phyloP scores from a whole-genome alignment of 306 rosid species.

The Ziziphus jujuba region DNA sequence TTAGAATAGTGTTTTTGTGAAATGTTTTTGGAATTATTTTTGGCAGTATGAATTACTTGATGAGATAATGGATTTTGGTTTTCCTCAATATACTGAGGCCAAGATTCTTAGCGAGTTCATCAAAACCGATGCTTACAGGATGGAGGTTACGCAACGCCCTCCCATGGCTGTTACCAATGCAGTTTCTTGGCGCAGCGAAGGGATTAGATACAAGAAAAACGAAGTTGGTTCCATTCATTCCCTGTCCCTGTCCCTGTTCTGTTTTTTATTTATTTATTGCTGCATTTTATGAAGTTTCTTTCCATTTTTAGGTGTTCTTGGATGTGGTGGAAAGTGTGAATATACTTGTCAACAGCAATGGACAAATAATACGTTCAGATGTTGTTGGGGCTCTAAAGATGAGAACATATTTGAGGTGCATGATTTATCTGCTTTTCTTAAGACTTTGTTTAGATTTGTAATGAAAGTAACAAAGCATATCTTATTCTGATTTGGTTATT shows the following conservation, averaged over 20 bases:
- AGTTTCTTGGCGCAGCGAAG: constrained; percentile 94
- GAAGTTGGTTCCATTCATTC: constrained; percentile 47
- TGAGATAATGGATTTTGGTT: constrained; percentile 89
- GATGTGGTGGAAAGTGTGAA: constrained; percentile 96
- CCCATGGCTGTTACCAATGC: constrained; percentile 96
- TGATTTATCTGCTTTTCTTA: not conserved
- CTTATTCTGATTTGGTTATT: not conserved
- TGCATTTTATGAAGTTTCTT: not conserved
- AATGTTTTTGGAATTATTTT: constrained; percentile 8
- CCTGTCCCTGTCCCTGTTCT: not conserved
- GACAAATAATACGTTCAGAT: constrained; percentile 85
- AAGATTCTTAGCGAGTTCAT: constrained; percentile 82
- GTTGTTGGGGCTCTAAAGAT: constrained; percentile 86
- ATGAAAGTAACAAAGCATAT: not conserved
- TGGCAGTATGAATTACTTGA: constrained; percentile 78
- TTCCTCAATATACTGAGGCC: constrained; percentile 84
- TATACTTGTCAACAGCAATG: constrained; percentile 84
- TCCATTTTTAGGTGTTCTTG: constrained; percentile 61
- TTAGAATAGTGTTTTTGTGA: not conserved
- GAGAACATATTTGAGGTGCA: constrained; percentile 81
- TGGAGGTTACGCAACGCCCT: constrained; percentile 83
- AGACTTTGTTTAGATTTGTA: too few relatives aligned
- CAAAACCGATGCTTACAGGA: constrained; percentile 85
- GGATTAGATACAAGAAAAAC: constrained; percentile 76
- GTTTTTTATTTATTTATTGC: not conserved